A percentile compares a stretch with the other conserved stretches of the same genome.
Conservation (phyloP, 805 yeast species). For the Brettanomyces custersianus region DNA sequence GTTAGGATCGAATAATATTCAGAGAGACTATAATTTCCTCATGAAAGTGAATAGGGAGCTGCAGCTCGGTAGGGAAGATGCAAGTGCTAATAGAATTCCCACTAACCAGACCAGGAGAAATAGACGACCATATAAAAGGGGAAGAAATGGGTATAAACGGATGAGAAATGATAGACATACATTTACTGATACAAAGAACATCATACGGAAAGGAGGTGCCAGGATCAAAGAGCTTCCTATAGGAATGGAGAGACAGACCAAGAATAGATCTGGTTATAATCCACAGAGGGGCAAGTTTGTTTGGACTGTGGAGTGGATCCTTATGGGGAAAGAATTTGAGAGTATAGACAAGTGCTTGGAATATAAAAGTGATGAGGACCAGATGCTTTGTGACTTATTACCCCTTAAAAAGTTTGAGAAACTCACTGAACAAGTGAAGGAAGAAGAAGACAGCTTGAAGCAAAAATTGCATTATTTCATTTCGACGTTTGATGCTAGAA, state of each 20-base stretch:
- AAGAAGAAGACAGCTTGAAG: not conserved
- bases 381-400: slow-evolving; percentile 28
- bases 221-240: slow-evolving; percentile 51
- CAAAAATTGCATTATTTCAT: slow-evolving; percentile 7
- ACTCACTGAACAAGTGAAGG: not conserved
- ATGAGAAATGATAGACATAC: slow-evolving; percentile 38
- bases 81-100: slow-evolving; percentile 37
- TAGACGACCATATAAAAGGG: slow-evolving; percentile 37
- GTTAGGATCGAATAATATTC: slow-evolving; percentile 43
- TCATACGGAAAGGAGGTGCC: slow-evolving; percentile 53
- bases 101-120: slow-evolving; percentile 2
- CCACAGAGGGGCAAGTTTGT: slow-evolving; percentile 47
- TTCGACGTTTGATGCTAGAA: slow-evolving; percentile 6
- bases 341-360: slow-evolving; percentile 20
- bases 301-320: slow-evolving; percentile 77
- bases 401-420: slow-evolving; percentile 22
- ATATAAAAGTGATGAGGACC: slow-evolving; percentile 32
- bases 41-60: slow-evolving; percentile 51
- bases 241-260: slow-evolving; percentile 62
- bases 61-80: slow-evolving; percentile 48
- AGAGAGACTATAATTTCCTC: slow-evolving; percentile 78
- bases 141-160: slow-evolving; percentile 48
- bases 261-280: slow-evolving; percentile 67
- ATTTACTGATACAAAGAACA: slow-evolving; percentile 15
- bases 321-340: slow-evolving; percentile 22